These are phyloP conservation scores for Yarrowia sp. DNA, from an alignment of 805 yeast genomes.

Conservation along the genomic window DNA sequence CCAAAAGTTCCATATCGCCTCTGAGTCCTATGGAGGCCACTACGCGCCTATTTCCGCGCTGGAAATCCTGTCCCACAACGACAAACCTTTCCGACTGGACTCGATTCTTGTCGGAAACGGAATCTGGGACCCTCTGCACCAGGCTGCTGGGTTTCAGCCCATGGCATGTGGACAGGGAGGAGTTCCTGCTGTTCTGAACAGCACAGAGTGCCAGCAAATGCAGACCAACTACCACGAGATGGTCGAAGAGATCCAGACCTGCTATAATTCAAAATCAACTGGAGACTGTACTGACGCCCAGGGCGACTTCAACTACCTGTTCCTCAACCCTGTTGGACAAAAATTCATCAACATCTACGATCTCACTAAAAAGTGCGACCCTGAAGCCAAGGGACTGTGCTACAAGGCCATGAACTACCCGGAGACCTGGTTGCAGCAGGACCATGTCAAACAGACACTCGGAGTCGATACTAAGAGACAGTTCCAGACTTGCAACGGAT, in stretches of 20 bases:
- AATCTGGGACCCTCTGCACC: slow-evolving; percentile 74
- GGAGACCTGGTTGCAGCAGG: slow-evolving; percentile 17
- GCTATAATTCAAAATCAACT: slow-evolving; percentile 73
- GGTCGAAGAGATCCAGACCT: slow-evolving; percentile 65
- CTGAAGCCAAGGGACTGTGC: slow-evolving; percentile 17
- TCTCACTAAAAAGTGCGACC: slow-evolving; percentile 14
- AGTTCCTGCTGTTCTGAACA: slow-evolving; percentile 63
- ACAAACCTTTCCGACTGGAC: slow-evolving; percentile 66
- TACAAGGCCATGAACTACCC: slow-evolving; percentile 28
- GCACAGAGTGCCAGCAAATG: slow-evolving; percentile 69
- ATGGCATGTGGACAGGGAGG: slow-evolving; percentile 94
- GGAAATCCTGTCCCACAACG: slow-evolving; percentile 66
- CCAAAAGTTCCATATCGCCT: slow-evolving; percentile 75
- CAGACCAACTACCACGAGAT: slow-evolving; percentile 29
- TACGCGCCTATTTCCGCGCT: slow-evolving; percentile 81
- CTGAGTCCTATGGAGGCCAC: slow-evolving; percentile 86
- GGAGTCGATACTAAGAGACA: slow-evolving; percentile 8
- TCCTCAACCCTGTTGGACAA: slow-evolving; percentile 3
- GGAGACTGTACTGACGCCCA: slow-evolving; percentile 88
- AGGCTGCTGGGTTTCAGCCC: slow-evolving; percentile 78
- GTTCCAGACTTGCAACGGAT: neutral
- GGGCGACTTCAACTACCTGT: slow-evolving; percentile 62
- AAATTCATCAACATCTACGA: slow-evolving; percentile 23
- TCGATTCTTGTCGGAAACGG: slow-evolving; percentile 92
- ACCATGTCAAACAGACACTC: neutral